A percentile compares a stretch with the other conserved stretches of the same genome.
Evolutionary conservation across 805 yeast genomes (phyloP).

Genomic region (Kazachstania bromeliacearum): DNA sequence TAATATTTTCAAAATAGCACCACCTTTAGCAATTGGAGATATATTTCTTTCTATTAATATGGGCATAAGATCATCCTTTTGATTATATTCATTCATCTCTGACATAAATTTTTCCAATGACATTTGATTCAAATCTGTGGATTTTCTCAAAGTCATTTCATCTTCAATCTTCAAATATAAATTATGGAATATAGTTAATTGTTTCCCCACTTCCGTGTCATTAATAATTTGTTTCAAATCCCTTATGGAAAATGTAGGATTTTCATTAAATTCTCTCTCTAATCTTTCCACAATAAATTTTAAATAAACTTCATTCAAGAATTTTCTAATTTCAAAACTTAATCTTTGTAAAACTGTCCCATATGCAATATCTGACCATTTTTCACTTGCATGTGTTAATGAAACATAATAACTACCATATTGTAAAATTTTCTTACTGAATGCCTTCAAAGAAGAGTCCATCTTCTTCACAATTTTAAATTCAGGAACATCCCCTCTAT

Average conservation of each 20-base stretch:
- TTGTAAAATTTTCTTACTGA: slow-evolving; percentile 50
- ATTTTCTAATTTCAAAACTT: slow-evolving; percentile 46
- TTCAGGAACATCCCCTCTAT: slow-evolving; percentile 43
- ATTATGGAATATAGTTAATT: slow-evolving; percentile 49
- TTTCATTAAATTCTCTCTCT: slow-evolving; percentile 44
- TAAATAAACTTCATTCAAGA: slow-evolving; percentile 32
- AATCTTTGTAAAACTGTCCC: slow-evolving; percentile 73
- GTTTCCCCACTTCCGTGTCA: slow-evolving; percentile 28
- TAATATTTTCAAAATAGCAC: slow-evolving; percentile 54
- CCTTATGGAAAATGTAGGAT: slow-evolving; percentile 48
- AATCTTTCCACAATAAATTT: slow-evolving; percentile 32
- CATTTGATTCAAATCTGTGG: slow-evolving; percentile 37
- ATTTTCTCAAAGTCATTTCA: slow-evolving; percentile 35
- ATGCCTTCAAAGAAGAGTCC: slow-evolving; percentile 63
- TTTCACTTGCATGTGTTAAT: slow-evolving; percentile 49
- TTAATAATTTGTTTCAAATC: slow-evolving; percentile 45
- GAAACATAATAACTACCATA: slow-evolving; percentile 57
- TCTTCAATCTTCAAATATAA: slow-evolving; percentile 42
- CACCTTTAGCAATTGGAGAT: slow-evolving; percentile 65
- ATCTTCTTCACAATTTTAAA: slow-evolving; percentile 61
- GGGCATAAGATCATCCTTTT: slow-evolving; percentile 22
- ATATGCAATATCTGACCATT: slow-evolving; percentile 42
- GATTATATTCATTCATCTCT: slow-evolving; percentile 28
- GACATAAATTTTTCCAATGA: slow-evolving; percentile 28
- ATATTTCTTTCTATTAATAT: slow-evolving; percentile 38